Percentiles rank a stretch among this genome's conserved stretches.
These are phyloP conservation scores for Apiotrichum gamsii DNA, from an alignment of 1,284 basidiomycete genomes.

Conservation along the genomic window DNA sequence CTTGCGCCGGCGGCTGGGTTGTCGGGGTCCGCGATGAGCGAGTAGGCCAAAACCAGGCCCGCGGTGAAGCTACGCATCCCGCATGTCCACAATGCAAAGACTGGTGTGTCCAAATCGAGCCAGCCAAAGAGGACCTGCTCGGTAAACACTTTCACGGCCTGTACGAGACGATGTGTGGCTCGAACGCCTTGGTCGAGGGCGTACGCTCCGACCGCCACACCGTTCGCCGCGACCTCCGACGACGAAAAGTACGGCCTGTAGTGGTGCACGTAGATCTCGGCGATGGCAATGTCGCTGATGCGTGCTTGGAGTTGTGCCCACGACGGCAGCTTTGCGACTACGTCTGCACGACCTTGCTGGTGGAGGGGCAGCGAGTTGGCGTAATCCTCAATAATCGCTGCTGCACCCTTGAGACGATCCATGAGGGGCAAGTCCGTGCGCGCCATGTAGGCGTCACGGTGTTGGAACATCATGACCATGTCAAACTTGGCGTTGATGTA, in stretches of 20 bases:
- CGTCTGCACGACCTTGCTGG: background rate
- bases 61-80: conserved; percentile 1
- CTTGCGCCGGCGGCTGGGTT: no score
- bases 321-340: background rate
- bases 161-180: background rate
- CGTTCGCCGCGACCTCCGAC: background rate
- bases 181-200: background rate
- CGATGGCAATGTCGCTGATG: background rate
- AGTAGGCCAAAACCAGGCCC: conserved; percentile 4
- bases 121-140: background rate
- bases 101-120: conserved; percentile 1
- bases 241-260: background rate
- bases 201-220: background rate
- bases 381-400: background rate
- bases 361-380: background rate
- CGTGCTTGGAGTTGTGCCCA: conserved; percentile 1
- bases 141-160: background rate
- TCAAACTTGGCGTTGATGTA: background rate
- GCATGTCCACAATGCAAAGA: conserved; percentile 2
- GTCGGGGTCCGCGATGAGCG: background rate
- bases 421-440: background rate
- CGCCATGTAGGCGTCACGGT: background rate
- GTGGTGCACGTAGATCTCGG: background rate
- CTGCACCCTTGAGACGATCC: background rate
- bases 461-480: background rate